Conservation (phyloP, 2,329 filamentous ascomycete species). For the Dactylonectria macrodidyma region DNA sequence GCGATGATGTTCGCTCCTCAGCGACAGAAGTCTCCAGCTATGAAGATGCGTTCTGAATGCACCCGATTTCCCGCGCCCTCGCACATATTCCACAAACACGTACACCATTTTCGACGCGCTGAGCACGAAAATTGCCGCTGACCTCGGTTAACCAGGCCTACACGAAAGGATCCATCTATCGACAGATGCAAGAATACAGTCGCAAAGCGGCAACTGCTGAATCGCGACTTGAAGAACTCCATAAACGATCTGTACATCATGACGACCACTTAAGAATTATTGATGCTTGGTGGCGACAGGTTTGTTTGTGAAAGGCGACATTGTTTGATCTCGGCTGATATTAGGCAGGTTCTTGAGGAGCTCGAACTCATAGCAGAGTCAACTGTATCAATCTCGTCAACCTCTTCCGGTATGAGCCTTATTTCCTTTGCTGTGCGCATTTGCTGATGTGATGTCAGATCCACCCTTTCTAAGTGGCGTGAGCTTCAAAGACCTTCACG, state of each 20-base stretch:
- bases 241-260: slow-evolving; percentile 84
- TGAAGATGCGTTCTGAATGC: slow-evolving; percentile 41
- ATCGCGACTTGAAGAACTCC: slow-evolving; percentile 83
- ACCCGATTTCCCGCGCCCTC: slow-evolving; percentile 39
- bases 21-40: slow-evolving; percentile 51
- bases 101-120: slow-evolving; percentile 42
- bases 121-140: slow-evolving; percentile 42
- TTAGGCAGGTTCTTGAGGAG: slow-evolving; percentile 72
- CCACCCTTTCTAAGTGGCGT: slow-evolving; percentile 71
- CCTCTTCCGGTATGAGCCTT: slow-evolving; percentile 45
- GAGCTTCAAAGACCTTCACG: slow-evolving; percentile 73
- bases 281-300: slow-evolving; percentile 95
- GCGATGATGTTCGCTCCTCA: slow-evolving; percentile 53
- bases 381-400: slow-evolving; percentile 51
- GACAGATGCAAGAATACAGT: slow-evolving; percentile 98
- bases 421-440: slow-evolving; percentile 5
- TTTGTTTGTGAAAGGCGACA: slow-evolving; percentile 58
- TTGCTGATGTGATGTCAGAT: slow-evolving; percentile 58
- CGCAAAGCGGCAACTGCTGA: slow-evolving; percentile 89
- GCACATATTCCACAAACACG: slow-evolving; percentile 35
- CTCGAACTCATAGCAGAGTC: slow-evolving; percentile 72
- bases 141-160: slow-evolving; percentile 53
- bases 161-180: slow-evolving; percentile 92
- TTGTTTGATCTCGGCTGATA: slow-evolving; percentile 29
- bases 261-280: slow-evolving; percentile 93